Conservation (phyloP, 1,284 basidiomycete genomes). For the Heliocybe sulcata region DNA sequence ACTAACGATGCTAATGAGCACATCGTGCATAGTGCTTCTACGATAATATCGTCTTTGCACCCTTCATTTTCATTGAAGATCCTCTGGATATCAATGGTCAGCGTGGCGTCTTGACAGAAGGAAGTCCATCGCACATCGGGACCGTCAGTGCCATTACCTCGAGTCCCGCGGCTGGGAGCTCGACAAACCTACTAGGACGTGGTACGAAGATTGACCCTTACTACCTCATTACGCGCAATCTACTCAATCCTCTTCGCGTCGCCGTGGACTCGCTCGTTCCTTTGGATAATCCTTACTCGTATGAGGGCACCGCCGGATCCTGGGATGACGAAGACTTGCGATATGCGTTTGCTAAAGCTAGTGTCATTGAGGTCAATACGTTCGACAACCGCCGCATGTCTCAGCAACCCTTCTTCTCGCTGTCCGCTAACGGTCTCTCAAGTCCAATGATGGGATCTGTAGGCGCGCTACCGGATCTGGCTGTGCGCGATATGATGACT, state of each 20-base stretch:
- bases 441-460: slow-evolving; percentile 18
- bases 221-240: slow-evolving; percentile 78
- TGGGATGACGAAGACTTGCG: slow-evolving; percentile 71
- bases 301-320: slow-evolving; percentile 60
- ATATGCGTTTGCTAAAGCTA: slow-evolving; percentile 62
- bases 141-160: slow-evolving; percentile 17
- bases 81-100: slow-evolving; percentile 63
- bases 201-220: slow-evolving; percentile 84
- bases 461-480: slow-evolving; percentile 14
- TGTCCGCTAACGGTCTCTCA: slow-evolving; percentile 30
- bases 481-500: slow-evolving; percentile 32
- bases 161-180: slow-evolving; percentile 25
- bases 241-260: slow-evolving; percentile 72
- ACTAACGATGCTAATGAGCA: background rate
- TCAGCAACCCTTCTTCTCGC: slow-evolving; percentile 39
- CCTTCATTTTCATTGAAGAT: slow-evolving; percentile 95
- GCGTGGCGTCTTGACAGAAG: slow-evolving; percentile 38
- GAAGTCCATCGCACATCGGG: slow-evolving; percentile 29
- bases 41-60: slow-evolving; percentile 93
- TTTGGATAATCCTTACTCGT: slow-evolving; percentile 66
- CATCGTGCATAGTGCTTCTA: slow-evolving; percentile 72
- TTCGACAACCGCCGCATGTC: slow-evolving; percentile 30
- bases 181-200: slow-evolving; percentile 39
- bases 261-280: slow-evolving; percentile 64
- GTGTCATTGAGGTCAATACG: slow-evolving; percentile 48